These are phyloP conservation scores for Cercospora canescens DNA, from an alignment of 2,329 filamentous ascomycete species.

Conservation along the genomic window DNA sequence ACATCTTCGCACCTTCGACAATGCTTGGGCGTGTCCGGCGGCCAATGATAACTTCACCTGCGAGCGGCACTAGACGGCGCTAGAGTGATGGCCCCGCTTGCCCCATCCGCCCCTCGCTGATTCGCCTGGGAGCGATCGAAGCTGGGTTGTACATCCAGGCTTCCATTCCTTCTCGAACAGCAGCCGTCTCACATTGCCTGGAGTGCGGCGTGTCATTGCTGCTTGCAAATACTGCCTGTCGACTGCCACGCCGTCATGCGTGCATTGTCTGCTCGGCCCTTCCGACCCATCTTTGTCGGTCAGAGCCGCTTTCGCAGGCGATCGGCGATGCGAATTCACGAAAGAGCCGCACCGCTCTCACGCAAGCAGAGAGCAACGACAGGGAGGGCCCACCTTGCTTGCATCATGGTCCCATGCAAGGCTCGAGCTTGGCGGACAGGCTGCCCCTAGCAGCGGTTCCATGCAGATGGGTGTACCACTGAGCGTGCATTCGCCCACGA, in stretches of 20 bases:
- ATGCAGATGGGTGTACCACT: neutral
- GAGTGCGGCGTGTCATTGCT: neutral
- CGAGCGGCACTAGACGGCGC: neutral
- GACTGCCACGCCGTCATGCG: neutral
- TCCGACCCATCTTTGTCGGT: neutral
- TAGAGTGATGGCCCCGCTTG: neutral
- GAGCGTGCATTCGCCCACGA: neutral
- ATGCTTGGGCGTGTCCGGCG: neutral
- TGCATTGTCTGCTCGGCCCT: neutral
- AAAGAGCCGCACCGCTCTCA: neutral
- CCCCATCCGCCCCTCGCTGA: neutral
- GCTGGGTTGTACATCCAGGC: slow-evolving; percentile 7
- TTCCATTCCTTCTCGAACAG: slow-evolving; percentile 19
- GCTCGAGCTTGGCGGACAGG: slow-evolving; percentile 3
- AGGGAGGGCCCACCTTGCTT: neutral
- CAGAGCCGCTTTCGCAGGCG: neutral
- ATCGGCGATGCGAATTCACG: neutral
- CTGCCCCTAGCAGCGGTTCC: neutral
- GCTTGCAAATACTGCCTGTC: neutral
- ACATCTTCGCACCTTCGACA: slow-evolving; percentile 4
- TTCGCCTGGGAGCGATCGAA: slow-evolving; percentile 3
- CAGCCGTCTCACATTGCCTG: neutral
- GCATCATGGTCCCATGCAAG: neutral
- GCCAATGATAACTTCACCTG: neutral
- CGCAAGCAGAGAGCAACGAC: neutral